A percentile compares a stretch with the other conserved stretches of the same genome.
These are phyloP conservation scores for Ustilago sp. DNA, from an alignment of 1,284 basidiomycete species.

Conservation along the genomic window DNA sequence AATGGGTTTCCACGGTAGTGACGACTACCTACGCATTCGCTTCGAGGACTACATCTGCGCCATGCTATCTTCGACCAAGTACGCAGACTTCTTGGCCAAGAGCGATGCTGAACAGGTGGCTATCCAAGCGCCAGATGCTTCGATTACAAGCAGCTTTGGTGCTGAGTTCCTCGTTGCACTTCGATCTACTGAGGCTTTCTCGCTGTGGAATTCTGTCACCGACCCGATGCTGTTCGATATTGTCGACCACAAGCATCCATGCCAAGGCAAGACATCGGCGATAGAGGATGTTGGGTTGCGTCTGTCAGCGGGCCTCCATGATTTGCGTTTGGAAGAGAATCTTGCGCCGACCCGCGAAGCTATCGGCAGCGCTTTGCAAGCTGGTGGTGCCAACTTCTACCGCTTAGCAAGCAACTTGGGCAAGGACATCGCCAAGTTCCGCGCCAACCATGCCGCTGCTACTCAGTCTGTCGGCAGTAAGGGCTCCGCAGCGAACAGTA, in stretches of 20 bases:
- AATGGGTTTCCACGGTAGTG: constrained; percentile 68
- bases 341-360: constrained; percentile 64
- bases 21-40: constrained; percentile 64
- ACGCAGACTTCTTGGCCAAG: constrained; percentile 56
- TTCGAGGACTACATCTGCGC: constrained; percentile 67
- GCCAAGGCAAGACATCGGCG: constrained; percentile 62
- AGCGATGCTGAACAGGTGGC: constrained; percentile 44
- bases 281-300: constrained; percentile 66
- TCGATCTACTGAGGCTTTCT: constrained; percentile 55
- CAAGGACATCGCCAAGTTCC: constrained; percentile 59
- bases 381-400: constrained; percentile 59
- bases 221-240: constrained; percentile 67
- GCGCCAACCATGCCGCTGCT: constrained; percentile 33
- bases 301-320: constrained; percentile 63
- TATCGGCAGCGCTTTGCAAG: constrained; percentile 61
- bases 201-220: constrained; percentile 57
- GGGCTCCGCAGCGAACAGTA: constrained; percentile 6
- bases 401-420: constrained; percentile 60
- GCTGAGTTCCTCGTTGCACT: constrained; percentile 62
- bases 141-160: constrained; percentile 52
- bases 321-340: constrained; percentile 66
- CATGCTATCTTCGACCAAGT: constrained; percentile 63
- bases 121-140: constrained; percentile 48
- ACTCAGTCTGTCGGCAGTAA: constrained; percentile 18
- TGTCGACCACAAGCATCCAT: constrained; percentile 65